Evolutionary conservation across 2,329 filamentous ascomycete genomes (phyloP), one percentile per base, ranked within the genome.

Genomic region (Sporothrix dimorphospora): DNA sequence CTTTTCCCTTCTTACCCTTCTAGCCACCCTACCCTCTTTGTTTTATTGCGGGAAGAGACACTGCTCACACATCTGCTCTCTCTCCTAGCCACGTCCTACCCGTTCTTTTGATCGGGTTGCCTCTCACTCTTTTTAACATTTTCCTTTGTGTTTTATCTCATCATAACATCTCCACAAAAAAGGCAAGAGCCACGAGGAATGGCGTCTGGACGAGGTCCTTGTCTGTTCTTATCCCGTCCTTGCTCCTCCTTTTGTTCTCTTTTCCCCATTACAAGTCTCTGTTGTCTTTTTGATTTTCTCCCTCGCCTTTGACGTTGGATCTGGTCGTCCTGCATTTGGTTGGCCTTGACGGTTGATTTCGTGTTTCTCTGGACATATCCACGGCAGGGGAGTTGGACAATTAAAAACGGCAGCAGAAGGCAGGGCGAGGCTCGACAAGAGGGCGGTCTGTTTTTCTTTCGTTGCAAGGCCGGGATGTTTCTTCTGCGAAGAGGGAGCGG

Each of bases 161-260:
- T 66, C 49, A 57, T 49, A 57, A 7, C 24, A 49, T n/a, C 14
- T n/a, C 16, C 47, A 24, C 38, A 51, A 55, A 53, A 70, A 47
- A 72, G 49, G 40, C 53, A 68, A 67, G 70, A 67, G 61, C 70
- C 70, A 68, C 21, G 70, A 59, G 70, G 70, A 49, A 59, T 16
- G 3, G 19, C 70, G 34, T 27, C 63, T 67, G 63, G 61, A 67
- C 51, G 19, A 49, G 42, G n/a, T 61, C 61, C 34, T 42, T 30
- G 24, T 27, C 21, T 51, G 61, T 68, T 51, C 61, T 66, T 66
- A 24, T 47, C 16, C 42, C 63, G 63, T 49, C 42, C 61, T 66
- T 66, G 63, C 2, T 12, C 51, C 55, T 16, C 24, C 21, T 14
- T 38, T 47, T 30, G n/a, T 24, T n/a, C 3, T n/a, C 8, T 21